These are phyloP conservation scores for Alternaria viburni DNA, from an alignment of 2,329 filamentous ascomycete species.

Conservation along the genomic window DNA sequence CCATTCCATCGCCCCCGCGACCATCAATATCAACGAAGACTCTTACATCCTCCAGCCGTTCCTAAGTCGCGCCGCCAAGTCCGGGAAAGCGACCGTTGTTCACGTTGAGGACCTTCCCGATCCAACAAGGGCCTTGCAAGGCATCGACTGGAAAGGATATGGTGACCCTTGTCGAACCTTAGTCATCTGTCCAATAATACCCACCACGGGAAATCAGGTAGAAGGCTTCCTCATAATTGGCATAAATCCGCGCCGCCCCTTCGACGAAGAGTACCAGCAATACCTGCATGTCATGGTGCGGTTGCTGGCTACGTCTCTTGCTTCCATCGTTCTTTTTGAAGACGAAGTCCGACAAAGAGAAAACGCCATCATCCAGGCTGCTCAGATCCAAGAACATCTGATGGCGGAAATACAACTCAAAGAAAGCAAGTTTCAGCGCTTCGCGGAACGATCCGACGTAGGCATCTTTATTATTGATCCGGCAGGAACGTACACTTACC, in stretches of 20 bases:
- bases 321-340: conserved; percentile 50
- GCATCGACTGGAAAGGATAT: conserved; percentile 44
- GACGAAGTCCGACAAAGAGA: conserved; percentile 46
- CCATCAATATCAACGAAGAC: conserved; percentile 32
- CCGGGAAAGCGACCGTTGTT: conserved; percentile 36
- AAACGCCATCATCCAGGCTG: conserved; percentile 40
- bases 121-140: conserved; percentile 29
- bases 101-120: conserved; percentile 37
- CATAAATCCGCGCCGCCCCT: conserved; percentile 47
- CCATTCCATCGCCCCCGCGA: conserved; percentile 34
- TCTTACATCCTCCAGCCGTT: conserved; percentile 28
- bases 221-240: conserved; percentile 51
- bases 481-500: conserved; percentile 46
- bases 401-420: conserved; percentile 44
- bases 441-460: conserved; percentile 49
- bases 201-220: conserved; percentile 42
- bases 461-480: conserved; percentile 50
- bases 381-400: conserved; percentile 44
- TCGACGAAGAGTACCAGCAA: conserved; percentile 48
- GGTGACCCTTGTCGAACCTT: conserved; percentile 43
- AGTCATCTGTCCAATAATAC: conserved; percentile 47
- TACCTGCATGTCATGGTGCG: conserved; percentile 47
- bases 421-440: conserved; percentile 46
- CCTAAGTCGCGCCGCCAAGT: conserved; percentile 34
- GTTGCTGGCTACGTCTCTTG: conserved; percentile 48